Base-by-base conservation (phyloP, 2,329 filamentous ascomycete species). In the Monilinia vaccinii-corymbosi region DNA sequence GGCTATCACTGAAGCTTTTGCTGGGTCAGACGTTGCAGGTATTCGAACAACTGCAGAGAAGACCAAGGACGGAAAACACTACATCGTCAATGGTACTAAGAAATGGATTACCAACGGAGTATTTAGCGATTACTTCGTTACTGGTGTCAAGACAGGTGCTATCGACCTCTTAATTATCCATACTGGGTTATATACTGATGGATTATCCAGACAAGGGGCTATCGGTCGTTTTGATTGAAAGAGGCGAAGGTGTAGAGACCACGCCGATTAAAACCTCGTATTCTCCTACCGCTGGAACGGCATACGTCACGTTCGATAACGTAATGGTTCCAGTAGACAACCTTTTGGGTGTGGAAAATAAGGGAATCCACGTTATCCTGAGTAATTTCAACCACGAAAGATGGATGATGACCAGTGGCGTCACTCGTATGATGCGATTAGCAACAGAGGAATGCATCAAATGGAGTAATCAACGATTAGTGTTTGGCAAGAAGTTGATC, bases 311-410 rank as follows among this genome's bases (percentile, higher is more conserved):
- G 55, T 93, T 89, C 72, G 88, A 92, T 74, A 88, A 94, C 66
- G 89, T 92, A 73, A 91, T 91, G 76, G 90, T 95, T 0, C 90
- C 91, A 0, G 86, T 84, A 0, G 81, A 85, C 71, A 86, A 94
- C 73, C 77, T 95, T 18, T 77, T 96, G 7, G 91, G 91, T 63
- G 78, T 89, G 71, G 90, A 95, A 75, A 84, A 94, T 78, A 89
- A 93, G 76, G 91, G 91, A 8, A 92, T 95, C 70, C 81, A 86
- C 63, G 88, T 94, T 34, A 90, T 95, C 70, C 80, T 94, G 71
- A 84, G 82, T 75, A 95, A 95, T 76, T 95, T 95, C 77, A 94
- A 94, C 78, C 89, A 94, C 75, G 89, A 91, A 76, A 81, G 88
- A 36, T 91, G 87, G 80, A 86, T 81, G 75, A 90, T 92, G 87